These are phyloP conservation scores for Alternaria gansuensis DNA, from an alignment of 2,329 filamentous ascomycete species.

Conservation along the genomic window DNA sequence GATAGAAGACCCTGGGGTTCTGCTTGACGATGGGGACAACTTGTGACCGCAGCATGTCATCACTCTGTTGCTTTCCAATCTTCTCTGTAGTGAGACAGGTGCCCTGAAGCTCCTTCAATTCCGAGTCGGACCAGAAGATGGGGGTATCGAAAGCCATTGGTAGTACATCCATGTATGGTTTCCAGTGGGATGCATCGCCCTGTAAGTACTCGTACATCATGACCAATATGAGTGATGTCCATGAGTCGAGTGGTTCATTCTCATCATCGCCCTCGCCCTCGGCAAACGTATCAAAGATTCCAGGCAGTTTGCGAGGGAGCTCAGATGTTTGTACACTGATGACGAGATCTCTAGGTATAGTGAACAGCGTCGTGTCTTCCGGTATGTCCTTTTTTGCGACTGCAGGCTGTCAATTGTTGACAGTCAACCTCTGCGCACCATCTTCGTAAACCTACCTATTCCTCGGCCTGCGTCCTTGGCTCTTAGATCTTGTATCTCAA, in stretches of 20 bases:
- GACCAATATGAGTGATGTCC: constrained; percentile 34
- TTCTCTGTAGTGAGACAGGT: constrained; percentile 34
- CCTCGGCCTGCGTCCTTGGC: constrained; percentile 34
- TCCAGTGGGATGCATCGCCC: constrained; percentile 33
- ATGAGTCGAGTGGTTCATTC: constrained; percentile 28
- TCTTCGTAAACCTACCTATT: constrained; percentile 23
- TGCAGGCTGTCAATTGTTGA: constrained; percentile 1
- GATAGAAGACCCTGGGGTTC: constrained; percentile 24
- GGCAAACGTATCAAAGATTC: constrained; percentile 24
- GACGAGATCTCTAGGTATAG: constrained; percentile 33
- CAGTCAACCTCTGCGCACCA: accelerated
- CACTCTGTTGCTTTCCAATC: constrained; percentile 33
- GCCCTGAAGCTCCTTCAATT: constrained; percentile 33
- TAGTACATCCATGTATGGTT: constrained; percentile 35
- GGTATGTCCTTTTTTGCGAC: constrained; percentile 30
- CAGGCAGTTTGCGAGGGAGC: constrained; percentile 26
- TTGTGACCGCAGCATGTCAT: constrained; percentile 28
- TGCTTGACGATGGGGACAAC: constrained; percentile 29
- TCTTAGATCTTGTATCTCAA: constrained; percentile 34
- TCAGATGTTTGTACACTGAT: constrained; percentile 35
- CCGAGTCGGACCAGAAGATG: constrained; percentile 32
- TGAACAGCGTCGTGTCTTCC: constrained; percentile 32
- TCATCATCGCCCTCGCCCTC: constrained; percentile 29
- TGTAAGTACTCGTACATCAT: constrained; percentile 36
- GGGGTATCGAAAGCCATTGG: constrained; percentile 36